A percentile compares a stretch with the other conserved stretches of the same genome.
Evolutionary conservation across 129 eudicot genomes (phyloP).

Genomic region (Lonicera japonica): DNA sequence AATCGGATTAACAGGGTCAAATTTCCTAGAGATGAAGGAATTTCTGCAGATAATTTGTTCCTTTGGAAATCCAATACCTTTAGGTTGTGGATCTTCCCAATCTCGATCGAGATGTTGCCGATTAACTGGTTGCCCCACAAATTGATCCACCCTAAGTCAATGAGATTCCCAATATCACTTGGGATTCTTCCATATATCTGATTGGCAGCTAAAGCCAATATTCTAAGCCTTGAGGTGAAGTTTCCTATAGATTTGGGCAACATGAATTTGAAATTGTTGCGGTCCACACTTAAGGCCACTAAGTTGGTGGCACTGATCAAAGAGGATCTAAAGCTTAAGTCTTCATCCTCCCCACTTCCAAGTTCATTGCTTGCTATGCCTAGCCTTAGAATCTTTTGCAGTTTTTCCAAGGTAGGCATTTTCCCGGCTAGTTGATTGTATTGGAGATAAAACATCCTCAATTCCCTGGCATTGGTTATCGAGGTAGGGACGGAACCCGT

Average conservation of each 20-base stretch:
- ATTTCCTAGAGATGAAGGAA: slow-evolving; percentile 14
- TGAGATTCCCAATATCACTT: too few species aligned
- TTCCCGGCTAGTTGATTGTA: background rate
- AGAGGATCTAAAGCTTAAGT: background rate
- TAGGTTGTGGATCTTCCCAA: background rate
- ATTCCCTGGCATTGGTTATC: slow-evolving; percentile 18
- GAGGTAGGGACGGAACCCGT: too few species aligned
- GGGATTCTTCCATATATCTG: too few species aligned
- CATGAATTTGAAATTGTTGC: background rate
- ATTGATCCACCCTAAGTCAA: too few species aligned
- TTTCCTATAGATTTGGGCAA: background rate
- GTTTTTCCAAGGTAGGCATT: too few species aligned
- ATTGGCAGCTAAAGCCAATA: background rate
- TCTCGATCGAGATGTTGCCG: too few species aligned
- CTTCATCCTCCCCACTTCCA: too few species aligned
- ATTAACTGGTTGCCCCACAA: too few species aligned
- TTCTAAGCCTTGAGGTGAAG: background rate
- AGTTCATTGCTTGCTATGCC: too few species aligned
- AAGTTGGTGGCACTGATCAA: background rate
- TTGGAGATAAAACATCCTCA: background rate
- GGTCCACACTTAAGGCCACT: background rate
- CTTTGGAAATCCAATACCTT: background rate
- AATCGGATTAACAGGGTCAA: background rate
- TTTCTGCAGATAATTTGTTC: background rate
- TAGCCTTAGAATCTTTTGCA: too few species aligned